Base-by-base conservation (phyloP, 768 basidiomycete genomes). In the Sarcomyxa edulis region DNA sequence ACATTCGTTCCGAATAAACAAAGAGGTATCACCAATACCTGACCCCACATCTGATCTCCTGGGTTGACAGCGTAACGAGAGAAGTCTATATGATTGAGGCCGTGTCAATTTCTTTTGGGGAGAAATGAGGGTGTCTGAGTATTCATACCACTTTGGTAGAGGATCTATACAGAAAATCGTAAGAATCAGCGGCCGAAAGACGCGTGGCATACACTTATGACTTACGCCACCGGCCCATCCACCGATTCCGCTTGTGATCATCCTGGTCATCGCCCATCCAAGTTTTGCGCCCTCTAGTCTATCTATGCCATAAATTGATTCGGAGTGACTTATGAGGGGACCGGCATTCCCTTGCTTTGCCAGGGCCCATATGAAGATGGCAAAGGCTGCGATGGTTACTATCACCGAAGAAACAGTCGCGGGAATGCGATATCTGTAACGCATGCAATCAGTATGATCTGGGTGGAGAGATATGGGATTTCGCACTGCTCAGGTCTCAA, bases 221-320 rank as follows among this genome's bases (percentile, higher is more conserved):
- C n/a, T n/a, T n/a, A n/a, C n/a, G 43, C 55, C 57, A 22, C 59
- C 57, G 7, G 59, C 52, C 59, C 57, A 61, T 6, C 49, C 54
- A 6, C 59, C 59, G 14, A 61, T 56, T 2, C 57, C 57, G 42
- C 59, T 53, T 5, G 52, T 59, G 15, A 56, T 53, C 36, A 52
- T 46, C 24, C 58, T 40, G 53, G 59, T 54, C 55, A 61, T 59
- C 3, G 47, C 41, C 59, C 58, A 61, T 14, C 52, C 50, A 3
- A 59, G 39, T 5, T 40, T 39, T 3, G 53, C 45, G 8, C 58
- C 53, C 12, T 44, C 37, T 2, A 58, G 51, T 20, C 39, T 36
- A 6, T 47, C 53, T 9, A 50, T 39, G 3, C 56, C 51, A 34
- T 51, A 54, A 10, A 54, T 41, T 4, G 36, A 48, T 35, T 59